Base-by-base conservation (phyloP, 2,329 filamentous ascomycete species). In the Clarireedia sp. region DNA sequence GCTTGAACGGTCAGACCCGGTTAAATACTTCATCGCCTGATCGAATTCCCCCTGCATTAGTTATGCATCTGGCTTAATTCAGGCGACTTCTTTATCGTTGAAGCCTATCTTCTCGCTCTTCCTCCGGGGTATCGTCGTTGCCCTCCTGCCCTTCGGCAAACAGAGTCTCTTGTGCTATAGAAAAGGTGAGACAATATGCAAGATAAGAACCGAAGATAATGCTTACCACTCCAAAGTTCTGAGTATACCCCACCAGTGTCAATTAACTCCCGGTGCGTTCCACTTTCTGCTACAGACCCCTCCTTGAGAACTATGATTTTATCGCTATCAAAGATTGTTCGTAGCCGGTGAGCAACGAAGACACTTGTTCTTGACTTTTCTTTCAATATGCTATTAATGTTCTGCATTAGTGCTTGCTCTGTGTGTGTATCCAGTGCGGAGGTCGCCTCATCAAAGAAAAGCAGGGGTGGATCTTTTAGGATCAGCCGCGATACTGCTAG, bases 401-500 rank as follows among this genome's bases (percentile, higher is more conserved):
- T 95, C 58, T 85, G 79, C 75, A 97, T 84, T 49, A 97, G 77
- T 1, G 88, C 87, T 71, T 95, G 89, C 73, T 96, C 92, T 0
- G 92, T 96, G 67, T 96, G 89, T 0, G 92, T 96, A 68, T 96
- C 91, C 36, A 96, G 76, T 1, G 92, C 91, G 48, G 87, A 92
- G 0, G 91, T 96, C 64, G 91, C 92, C 75, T 96, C 91, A 63
- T 96, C 91, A 64, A 96, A 96, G 78, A 96, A 96, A 0, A 96
- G 74, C 26, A 96, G 73, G 1, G 90, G 89, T 3, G 91, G 90
- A 62, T 96, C 89, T 70, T 96, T 96, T 56, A 96, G 77, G 1
- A 96, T 79, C 40, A 96, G 70, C 44, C 91, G 78, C 24, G 88
- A 89, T 23, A 96, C 83, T 0, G 92, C 92, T 10, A 96, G 75